These are phyloP conservation scores for Fusarium continuum DNA, from an alignment of 2,329 filamentous ascomycete species.

Conservation along the genomic window DNA sequence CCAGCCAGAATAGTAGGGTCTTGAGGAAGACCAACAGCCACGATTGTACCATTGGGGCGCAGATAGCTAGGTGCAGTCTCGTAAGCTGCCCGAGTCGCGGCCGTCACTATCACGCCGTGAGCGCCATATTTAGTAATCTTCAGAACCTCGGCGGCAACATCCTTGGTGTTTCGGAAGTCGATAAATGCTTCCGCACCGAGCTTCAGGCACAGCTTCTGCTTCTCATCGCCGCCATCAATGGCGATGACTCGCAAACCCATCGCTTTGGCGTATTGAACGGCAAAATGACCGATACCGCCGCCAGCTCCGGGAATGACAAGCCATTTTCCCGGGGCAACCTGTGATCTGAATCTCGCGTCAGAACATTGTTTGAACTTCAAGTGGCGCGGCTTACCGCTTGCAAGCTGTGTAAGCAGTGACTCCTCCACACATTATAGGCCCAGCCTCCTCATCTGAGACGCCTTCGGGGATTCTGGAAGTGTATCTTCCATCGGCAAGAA, in stretches of 20 bases:
- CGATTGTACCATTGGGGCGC: conserved; percentile 78
- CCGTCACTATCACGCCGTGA: conserved; percentile 84
- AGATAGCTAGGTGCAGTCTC: conserved; percentile 89
- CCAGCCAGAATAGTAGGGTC: conserved; percentile 37
- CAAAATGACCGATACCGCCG: conserved; percentile 78
- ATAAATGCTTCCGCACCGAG: conserved; percentile 78
- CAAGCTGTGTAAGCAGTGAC: conserved; percentile 86
- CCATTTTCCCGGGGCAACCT: conserved; percentile 74
- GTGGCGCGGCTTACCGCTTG: conserved; percentile 63
- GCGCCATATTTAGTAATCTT: conserved; percentile 81
- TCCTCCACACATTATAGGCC: conserved; percentile 81
- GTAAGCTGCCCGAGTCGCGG: conserved; percentile 89
- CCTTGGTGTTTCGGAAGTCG: conserved; percentile 78
- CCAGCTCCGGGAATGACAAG: conserved; percentile 87
- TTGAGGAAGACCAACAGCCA: conserved; percentile 82
- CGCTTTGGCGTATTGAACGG: conserved; percentile 84
- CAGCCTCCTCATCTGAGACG: conserved; percentile 75
- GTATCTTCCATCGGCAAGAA: conserved; percentile 82
- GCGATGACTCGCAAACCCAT: conserved; percentile 84
- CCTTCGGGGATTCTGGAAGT: conserved; percentile 80
- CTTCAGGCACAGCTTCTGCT: conserved; percentile 72
- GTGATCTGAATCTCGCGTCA: conserved; percentile 53
- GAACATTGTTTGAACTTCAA: accelerated
- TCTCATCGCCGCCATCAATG: conserved; percentile 83
- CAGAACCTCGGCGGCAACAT: conserved; percentile 78